A percentile compares a stretch with the other conserved stretches of the same genome.
Conservation (phyloP, 2,329 filamentous ascomycete species). For the Neonectria hederae region DNA sequence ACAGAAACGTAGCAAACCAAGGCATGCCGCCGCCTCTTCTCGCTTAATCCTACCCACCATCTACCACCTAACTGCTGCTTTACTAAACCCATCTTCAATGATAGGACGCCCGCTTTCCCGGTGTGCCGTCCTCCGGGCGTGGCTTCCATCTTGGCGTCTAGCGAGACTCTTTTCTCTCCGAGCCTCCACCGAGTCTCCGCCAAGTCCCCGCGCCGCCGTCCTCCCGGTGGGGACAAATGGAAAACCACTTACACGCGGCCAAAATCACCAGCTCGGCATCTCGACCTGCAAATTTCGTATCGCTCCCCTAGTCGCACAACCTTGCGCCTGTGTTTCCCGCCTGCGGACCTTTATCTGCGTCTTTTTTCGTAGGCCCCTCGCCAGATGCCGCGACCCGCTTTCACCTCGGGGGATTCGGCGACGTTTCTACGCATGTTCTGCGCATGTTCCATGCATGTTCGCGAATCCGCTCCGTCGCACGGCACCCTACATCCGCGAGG, state of each 20-base stretch:
- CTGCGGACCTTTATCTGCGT: neutral
- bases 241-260: neutral
- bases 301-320: neutral
- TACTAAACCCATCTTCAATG: neutral
- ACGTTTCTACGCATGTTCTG: neutral
- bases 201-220: neutral
- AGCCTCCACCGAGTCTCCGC: neutral
- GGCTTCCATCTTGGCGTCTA: neutral
- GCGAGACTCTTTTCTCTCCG: neutral
- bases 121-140: neutral
- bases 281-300: neutral
- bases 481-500: neutral
- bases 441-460: neutral
- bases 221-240: neutral
- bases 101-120: neutral
- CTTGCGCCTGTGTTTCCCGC: neutral
- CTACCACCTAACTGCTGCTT: neutral
- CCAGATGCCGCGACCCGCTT: neutral
- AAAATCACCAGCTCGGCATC: neutral
- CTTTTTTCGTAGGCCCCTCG: neutral
- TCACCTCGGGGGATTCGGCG: neutral
- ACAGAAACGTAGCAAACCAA: neutral
- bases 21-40: neutral
- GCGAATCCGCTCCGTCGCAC: neutral
- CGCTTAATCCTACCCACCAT: neutral